Base-by-base conservation (phyloP, 371 early-diverging fungal species). In the Actinomortierella ambigua region DNA sequence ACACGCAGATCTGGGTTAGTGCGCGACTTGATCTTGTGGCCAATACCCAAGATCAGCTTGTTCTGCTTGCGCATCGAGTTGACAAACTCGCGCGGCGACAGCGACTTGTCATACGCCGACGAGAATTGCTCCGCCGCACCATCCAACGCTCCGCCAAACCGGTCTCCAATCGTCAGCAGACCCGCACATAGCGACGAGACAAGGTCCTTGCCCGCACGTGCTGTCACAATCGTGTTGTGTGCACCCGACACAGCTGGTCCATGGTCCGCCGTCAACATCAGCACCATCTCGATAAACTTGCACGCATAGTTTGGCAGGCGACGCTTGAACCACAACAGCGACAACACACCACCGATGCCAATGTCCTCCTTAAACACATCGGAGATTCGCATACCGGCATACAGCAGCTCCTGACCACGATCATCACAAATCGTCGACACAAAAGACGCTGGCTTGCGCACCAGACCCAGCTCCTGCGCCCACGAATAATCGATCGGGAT, bases 181-280 rank as follows among this genome's bases (percentile, higher is more conserved):
- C 98, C 98, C 42, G 97, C 85, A 51, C 93, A 93, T 52, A 98
- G 86, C 27, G 96, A 95, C 47, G 96, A 95, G 46, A 98, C 88
- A 60, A 98, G 87, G 69, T 98, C 98, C 79, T 97, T 96, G 69
- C 98, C 98, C 44, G 98, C 98, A 82, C 98, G 95, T 13, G 98
- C 96, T 13, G 98, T 97, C 48, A 98, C 97, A 67, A 98, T 98
- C 26, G 98, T 97, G 90, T 97, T 98, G 87, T 96, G 96, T 6
- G 98, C 98, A 53, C 92, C 95, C 34, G 91, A 92, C 6, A 94
- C 94, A 26, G 94, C 94, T 2, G 98, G 98, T 18, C 98, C 98
- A 78, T 98, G 98, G 83, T 98, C 98, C 18, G 98, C 98, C 15
- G 98, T 98, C 76, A 98, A 82, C 98, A 98, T 98, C 53, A 98